Conservation (phyloP, 2,329 filamentous ascomycete species). For the Neonectria coccinea region DNA sequence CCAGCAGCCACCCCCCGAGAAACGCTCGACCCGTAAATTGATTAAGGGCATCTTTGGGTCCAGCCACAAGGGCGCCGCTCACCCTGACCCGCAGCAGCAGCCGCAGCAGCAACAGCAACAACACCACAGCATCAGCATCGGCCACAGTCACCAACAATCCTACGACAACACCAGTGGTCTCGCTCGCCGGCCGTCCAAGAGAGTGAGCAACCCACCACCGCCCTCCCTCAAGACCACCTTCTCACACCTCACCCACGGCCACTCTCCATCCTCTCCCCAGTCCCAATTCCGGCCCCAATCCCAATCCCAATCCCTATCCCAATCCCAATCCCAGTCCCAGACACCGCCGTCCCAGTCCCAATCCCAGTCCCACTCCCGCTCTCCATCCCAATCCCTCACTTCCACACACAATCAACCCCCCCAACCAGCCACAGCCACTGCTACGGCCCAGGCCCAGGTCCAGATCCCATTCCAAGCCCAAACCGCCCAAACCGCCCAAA, state of each 20-base stretch:
- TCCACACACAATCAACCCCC: conserved; percentile 32
- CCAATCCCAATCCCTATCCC: conserved; percentile 19
- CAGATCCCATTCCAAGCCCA: conserved; percentile 40
- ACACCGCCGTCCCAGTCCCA: conserved; percentile 14
- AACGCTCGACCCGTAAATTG: conserved; percentile 30
- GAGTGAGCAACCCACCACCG: conserved; percentile 60
- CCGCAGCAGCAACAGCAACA: conserved; percentile 42
- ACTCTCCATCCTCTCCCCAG: conserved; percentile 31
- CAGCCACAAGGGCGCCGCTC: conserved; percentile 36
- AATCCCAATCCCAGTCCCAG: conserved; percentile 22
- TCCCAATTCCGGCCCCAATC: conserved; percentile 28
- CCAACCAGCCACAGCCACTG: conserved; percentile 36
- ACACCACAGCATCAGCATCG: conserved; percentile 46
- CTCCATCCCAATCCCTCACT: conserved; percentile 27
- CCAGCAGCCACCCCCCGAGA: conserved; percentile 19
- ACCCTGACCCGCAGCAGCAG: conserved; percentile 41
- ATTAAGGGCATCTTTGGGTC: conserved; percentile 29
- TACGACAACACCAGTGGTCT: conserved; percentile 64
- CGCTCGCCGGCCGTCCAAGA: conserved; percentile 68
- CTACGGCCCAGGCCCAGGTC: conserved; percentile 33
- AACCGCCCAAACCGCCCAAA: conserved; percentile 36
- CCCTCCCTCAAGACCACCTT: conserved; percentile 58
- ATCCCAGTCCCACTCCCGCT: conserved; percentile 27
- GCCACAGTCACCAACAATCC: conserved; percentile 44
- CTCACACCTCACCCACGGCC: conserved; percentile 40